Evolutionary conservation across 495 filamentous ascomycete genomes (phyloP).

Genomic region (Halenospora varia): DNA sequence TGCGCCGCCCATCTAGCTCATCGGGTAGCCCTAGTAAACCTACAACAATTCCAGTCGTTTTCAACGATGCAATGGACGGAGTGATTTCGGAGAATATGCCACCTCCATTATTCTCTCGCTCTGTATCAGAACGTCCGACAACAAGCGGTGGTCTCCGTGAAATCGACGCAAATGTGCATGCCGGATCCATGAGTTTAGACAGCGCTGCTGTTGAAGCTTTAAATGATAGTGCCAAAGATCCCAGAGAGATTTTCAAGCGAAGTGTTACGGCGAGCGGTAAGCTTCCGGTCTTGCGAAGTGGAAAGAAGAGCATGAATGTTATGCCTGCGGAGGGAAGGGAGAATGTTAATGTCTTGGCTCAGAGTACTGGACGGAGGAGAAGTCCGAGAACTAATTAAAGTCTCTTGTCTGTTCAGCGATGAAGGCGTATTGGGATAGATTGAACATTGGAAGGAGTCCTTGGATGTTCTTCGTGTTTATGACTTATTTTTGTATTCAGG

Average conservation of each 20-base stretch:
- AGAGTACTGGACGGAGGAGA: constrained; percentile 45
- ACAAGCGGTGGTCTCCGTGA: constrained; percentile 49
- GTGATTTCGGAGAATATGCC: constrained; percentile 32
- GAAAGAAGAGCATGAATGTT: constrained; percentile 39
- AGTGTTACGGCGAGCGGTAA: constrained; percentile 35
- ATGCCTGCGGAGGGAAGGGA: constrained; percentile 54
- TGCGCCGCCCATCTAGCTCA: constrained; percentile 13
- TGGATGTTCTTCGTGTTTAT: too few species aligned
- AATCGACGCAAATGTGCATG: constrained; percentile 50
- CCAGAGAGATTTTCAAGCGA: constrained; percentile 43
- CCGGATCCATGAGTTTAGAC: constrained; percentile 28
- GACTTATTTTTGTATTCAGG: too few species aligned
- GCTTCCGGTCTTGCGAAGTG: constrained; percentile 39
- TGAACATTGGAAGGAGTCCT: too few species aligned
- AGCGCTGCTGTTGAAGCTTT: not conserved
- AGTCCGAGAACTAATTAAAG: constrained; percentile 47
- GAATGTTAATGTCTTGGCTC: constrained; percentile 43
- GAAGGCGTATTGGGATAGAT: too few species aligned
- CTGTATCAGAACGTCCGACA: constrained; percentile 29
- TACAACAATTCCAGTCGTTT: constrained; percentile 19
- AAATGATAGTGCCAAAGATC: constrained; percentile 19
- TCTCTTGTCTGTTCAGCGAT: too few species aligned
- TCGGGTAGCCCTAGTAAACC: constrained; percentile 16
- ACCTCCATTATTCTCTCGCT: constrained; percentile 30
- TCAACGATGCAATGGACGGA: constrained; percentile 20